Percentiles rank a stretch among this genome's conserved stretches.
Conservation (phyloP, 371 early-diverging fungal species). For the Apophysomyces variabilis region DNA sequence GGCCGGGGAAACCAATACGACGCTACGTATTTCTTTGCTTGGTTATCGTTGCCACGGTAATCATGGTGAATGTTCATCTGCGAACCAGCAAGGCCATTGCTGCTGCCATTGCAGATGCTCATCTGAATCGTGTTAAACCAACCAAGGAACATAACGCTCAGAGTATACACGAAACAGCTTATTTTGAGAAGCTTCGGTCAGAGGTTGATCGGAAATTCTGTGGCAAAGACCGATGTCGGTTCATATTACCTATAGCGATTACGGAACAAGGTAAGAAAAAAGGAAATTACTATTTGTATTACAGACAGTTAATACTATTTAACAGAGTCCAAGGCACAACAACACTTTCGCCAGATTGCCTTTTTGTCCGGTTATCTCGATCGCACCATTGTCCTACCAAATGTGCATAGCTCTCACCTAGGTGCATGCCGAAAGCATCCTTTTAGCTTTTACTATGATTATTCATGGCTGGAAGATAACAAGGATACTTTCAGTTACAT, state of each 20-base stretch:
- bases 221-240: constrained; percentile 33
- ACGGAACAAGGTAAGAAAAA: constrained; percentile 46
- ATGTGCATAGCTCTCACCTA: constrained; percentile 24
- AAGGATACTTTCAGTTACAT: constrained; percentile 32
- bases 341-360: constrained; percentile 28
- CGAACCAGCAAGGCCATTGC: constrained; percentile 7
- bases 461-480: constrained; percentile 26
- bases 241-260: constrained; percentile 38
- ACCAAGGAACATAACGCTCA: constrained; percentile 5
- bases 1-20: constrained; percentile 20
- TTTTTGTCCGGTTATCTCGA: constrained; percentile 20
- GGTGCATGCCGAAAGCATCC: constrained; percentile 35
- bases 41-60: constrained; percentile 23
- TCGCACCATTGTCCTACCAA: constrained; percentile 27
- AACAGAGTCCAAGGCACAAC: constrained; percentile 36
- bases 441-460: constrained; percentile 34
- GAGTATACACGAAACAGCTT: constrained; percentile 14
- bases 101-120: neutral
- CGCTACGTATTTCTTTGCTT: constrained; percentile 23
- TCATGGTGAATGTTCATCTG: constrained; percentile 23
- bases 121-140: constrained; percentile 12
- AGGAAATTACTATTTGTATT: neutral
- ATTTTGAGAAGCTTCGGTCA: constrained; percentile 12
- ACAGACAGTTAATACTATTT: neutral
- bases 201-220: constrained; percentile 42